phyloP scores from a whole-genome alignment of 306 rosid genomes.

The Quercus ilex region DNA sequence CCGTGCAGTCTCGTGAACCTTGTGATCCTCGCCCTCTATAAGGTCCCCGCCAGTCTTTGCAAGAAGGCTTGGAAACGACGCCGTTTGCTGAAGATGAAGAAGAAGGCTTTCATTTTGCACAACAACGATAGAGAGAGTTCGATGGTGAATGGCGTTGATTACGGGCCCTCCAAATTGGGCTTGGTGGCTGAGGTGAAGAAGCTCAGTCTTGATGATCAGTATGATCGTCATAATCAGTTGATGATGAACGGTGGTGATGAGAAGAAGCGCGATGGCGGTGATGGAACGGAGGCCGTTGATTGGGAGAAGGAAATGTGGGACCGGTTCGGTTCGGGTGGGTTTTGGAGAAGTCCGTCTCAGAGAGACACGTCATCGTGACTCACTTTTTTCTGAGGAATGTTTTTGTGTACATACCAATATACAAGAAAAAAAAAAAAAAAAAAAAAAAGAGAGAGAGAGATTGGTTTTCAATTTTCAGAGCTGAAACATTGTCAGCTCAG shows the following conservation, averaged over 20 bases:
- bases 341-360: constrained; percentile 68
- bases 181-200: background rate
- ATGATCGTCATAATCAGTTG: too few relatives aligned
- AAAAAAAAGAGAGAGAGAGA: too few relatives aligned
- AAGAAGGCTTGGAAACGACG: constrained; percentile 37
- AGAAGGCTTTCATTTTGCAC: constrained; percentile 17
- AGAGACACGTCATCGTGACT: constrained; percentile 32
- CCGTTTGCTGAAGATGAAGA: constrained; percentile 2
- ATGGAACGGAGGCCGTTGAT: constrained; percentile 14
- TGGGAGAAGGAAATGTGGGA: constrained; percentile 76
- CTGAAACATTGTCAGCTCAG: too few relatives aligned
- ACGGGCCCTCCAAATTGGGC: background rate
- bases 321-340: constrained; percentile 58
- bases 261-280: background rate
- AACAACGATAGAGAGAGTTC: background rate
- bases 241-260: background rate
- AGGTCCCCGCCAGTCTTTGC: constrained; percentile 47
- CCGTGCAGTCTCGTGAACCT: constrained; percentile 64
- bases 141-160: background rate
- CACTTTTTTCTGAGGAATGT: too few relatives aligned
- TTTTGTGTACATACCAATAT: too few relatives aligned
- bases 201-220: background rate
- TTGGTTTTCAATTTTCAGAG: too few relatives aligned
- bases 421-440: too few relatives aligned
- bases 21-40: constrained; percentile 45